These are phyloP conservation scores for Lactarius quietus DNA, from an alignment of 768 basidiomycete genomes.

Conservation along the genomic window DNA sequence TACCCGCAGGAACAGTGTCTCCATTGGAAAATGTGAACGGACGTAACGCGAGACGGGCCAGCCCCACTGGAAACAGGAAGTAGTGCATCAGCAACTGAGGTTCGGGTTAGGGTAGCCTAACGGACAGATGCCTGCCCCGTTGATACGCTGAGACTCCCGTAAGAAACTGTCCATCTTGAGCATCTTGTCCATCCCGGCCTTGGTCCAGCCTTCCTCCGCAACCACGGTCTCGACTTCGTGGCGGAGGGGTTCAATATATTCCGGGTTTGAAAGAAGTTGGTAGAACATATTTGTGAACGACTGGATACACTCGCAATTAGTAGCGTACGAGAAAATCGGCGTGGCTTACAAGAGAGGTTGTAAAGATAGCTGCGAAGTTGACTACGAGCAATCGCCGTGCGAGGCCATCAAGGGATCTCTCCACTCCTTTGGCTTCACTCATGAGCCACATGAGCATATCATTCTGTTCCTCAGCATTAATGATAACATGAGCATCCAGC, in stretches of 20 bases:
- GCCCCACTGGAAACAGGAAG: constrained; percentile 15
- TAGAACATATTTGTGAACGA: constrained; percentile 20
- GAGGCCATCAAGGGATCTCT: constrained; percentile 33
- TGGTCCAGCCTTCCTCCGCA: constrained; percentile 25
- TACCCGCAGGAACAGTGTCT: constrained; percentile 38
- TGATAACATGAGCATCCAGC: background rate
- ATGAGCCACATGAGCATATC: constrained; percentile 44
- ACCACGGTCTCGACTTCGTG: constrained; percentile 26
- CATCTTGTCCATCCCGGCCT: constrained; percentile 25
- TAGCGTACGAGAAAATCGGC: too few relatives aligned
- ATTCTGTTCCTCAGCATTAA: constrained; percentile 30
- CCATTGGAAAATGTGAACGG: constrained; percentile 36
- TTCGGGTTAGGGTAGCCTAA: background rate
- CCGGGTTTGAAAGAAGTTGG: constrained; percentile 27
- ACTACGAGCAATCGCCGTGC: constrained; percentile 34
- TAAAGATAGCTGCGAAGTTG: constrained; percentile 40
- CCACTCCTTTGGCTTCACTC: constrained; percentile 32
- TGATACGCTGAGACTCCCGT: constrained; percentile 27
- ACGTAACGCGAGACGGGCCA: constrained; percentile 28
- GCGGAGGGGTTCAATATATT: constrained; percentile 29
- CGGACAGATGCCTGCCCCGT: constrained; percentile 12
- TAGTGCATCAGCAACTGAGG: background rate
- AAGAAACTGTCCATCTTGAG: constrained; percentile 30
- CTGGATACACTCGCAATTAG: background rate
- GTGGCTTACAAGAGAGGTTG: constrained; percentile 33